A percentile compares a stretch with the other conserved stretches of the same genome.
phyloP scores from a whole-genome alignment of 164 flowering plant genomes.

The Malania oleifera region DNA sequence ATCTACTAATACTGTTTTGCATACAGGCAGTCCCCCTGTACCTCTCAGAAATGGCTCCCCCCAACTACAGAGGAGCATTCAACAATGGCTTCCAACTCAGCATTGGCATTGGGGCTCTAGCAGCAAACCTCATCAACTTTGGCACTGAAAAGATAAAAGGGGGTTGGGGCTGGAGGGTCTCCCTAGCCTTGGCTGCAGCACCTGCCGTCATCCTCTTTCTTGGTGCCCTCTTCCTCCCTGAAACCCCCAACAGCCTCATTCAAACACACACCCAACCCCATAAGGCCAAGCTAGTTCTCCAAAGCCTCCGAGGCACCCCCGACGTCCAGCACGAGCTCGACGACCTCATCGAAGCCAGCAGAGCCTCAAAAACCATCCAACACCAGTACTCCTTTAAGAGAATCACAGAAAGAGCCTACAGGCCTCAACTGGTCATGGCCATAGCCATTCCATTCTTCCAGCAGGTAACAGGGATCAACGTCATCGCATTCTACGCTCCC shows the following conservation, averaged over 20 bases:
- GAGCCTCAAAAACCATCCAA: constrained; percentile 9
- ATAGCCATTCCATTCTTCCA: constrained; percentile 39
- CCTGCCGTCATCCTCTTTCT: constrained; percentile 36
- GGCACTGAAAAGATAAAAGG: constrained; percentile 32
- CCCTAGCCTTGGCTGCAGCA: constrained; percentile 37
- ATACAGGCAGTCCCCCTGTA: constrained; percentile 78
- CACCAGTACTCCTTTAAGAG: constrained; percentile 26
- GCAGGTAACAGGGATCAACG: constrained; percentile 43
- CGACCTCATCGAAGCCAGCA: constrained; percentile 33
- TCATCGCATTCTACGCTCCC: constrained; percentile 42
- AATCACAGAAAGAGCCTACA: constrained; percentile 20
- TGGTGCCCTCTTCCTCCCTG: constrained; percentile 42
- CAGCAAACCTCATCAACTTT: constrained; percentile 35
- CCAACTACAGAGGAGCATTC: constrained; percentile 52
- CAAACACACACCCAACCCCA: constrained; percentile 16
- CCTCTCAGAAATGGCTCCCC: constrained; percentile 76
- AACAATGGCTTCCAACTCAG: constrained; percentile 58
- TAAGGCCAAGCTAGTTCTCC: constrained; percentile 26
- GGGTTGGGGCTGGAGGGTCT: constrained; percentile 48
- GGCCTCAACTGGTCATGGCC: constrained; percentile 42
- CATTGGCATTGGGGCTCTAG: constrained; percentile 36
- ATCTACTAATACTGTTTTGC: constrained; percentile 7
- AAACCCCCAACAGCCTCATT: constrained; percentile 51
- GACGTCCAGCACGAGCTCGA: constrained; percentile 52
- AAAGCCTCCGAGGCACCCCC: constrained; percentile 44